Evolutionary conservation across 208 protist genomes (phyloP), one percentile per base, ranked within the genome.

Genomic region (Trypanosoma grayi): DNA sequence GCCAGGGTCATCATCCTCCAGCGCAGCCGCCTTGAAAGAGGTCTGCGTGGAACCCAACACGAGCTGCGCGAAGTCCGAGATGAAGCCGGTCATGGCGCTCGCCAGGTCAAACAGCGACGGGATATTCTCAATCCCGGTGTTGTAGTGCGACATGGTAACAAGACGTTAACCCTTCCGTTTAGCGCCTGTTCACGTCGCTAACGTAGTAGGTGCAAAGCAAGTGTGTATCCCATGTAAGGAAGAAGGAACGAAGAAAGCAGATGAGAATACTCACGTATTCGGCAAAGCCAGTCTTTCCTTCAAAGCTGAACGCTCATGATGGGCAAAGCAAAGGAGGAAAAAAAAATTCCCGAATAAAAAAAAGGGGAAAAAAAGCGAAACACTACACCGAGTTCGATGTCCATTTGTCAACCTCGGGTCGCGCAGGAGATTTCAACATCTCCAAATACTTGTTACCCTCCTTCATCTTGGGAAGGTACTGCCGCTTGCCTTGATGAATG

Each of bases 51-150:
- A 62, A 14, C 85, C 82, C 1, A 90, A 61, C 20, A 93, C 52
- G 10, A 92, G 62, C 46, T 92, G 86, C 18, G 75, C 62, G 70
- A 96, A 89, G 63, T 96, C 90, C 1, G 65, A 55, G 8, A 90
- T 9, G 51, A 92, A 90, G 25, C 70, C 79, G 0, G 83, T 67
- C 13, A 87, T 46, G 22, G 83, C 85, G 48, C 76, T 92, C 25
- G 71, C 50, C 46, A 96, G 56, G 50, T 96, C 90, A 44, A 96
- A 70, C 13, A 96, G 34, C 9, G 86, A 93, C 5, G 86, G 86
- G 37, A 93, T 85, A 50, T 79, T 91, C 43, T 72, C 77, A 66
- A 93, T 95, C 44, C 83, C 85, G 0, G 85, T 93, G 66, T 90
- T 85, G 68, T 93, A 93, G 57, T 83, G 85, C 7, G 89, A 90